Conservation (phyloP, 2,329 filamentous ascomycete genomes). For the Fusarium oligoseptatum region DNA sequence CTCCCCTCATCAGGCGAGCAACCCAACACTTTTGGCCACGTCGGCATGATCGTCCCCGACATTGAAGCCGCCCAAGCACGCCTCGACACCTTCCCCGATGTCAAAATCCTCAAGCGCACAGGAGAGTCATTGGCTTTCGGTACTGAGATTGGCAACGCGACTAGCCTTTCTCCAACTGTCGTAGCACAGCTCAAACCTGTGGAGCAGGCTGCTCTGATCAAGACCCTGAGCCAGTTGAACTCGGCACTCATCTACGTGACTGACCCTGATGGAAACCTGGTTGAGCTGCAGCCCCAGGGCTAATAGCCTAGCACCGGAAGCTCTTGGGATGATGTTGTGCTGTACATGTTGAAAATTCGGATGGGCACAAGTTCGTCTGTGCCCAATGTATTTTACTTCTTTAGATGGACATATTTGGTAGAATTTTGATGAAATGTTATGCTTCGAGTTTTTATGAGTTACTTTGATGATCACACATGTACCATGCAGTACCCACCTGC, state of each 20-base stretch:
- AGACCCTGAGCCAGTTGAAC: not conserved
- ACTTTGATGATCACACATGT: not conserved
- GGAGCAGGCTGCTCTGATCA: not conserved
- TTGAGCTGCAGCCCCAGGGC: not conserved
- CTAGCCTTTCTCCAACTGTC: not conserved
- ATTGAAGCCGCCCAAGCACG: constrained; percentile 46
- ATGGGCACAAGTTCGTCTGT: not conserved
- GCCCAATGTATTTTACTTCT: not conserved
- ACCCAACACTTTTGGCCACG: constrained; percentile 51
- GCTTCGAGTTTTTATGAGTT: not conserved
- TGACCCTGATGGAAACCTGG: constrained; percentile 1
- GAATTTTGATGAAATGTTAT: not conserved
- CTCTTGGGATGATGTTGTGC: not conserved
- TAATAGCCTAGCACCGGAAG: accelerated
- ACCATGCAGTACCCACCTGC: no score
- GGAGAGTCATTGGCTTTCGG: not conserved
- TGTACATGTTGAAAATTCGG: not conserved
- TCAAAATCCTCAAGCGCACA: constrained; percentile 45
- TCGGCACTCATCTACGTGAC: constrained; percentile 3
- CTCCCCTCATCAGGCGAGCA: constrained; percentile 36
- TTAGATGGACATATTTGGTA: not conserved
- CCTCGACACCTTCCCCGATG: constrained; percentile 36
- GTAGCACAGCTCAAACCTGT: not conserved
- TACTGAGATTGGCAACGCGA: not conserved
- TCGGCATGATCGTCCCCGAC: constrained; percentile 54